Conservation (phyloP, 164 flowering plant genomes). For the Warburgia ugandensis region DNA sequence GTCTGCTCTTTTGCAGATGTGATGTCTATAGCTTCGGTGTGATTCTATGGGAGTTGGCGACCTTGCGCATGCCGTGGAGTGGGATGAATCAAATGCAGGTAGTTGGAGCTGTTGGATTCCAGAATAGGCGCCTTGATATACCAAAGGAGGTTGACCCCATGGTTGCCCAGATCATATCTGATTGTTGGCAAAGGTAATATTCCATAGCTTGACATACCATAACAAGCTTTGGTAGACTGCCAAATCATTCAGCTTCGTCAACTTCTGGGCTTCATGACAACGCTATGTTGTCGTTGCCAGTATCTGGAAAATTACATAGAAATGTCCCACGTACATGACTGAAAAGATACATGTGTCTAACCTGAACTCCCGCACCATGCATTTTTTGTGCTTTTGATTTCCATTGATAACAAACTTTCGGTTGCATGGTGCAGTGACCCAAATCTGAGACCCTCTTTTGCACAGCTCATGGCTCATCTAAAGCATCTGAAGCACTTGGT, state of each 20-base stretch:
- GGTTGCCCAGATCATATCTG: slow-evolving; percentile 67
- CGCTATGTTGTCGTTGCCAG: too few relatives aligned
- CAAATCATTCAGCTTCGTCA: neutral
- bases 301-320: too few relatives aligned
- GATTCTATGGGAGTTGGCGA: slow-evolving; percentile 87
- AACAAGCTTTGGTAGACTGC: neutral
- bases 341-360: too few relatives aligned
- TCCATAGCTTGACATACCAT: neutral
- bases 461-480: slow-evolving; percentile 68
- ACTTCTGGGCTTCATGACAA: too few relatives aligned
- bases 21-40: slow-evolving; percentile 97
- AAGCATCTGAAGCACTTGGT: slow-evolving; percentile 42
- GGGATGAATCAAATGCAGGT: slow-evolving; percentile 98
- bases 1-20: slow-evolving; percentile 50
- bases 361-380: too few relatives aligned
- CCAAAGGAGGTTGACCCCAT: slow-evolving; percentile 68
- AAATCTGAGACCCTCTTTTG: slow-evolving; percentile 70
- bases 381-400: too few relatives aligned
- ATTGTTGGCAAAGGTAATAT: slow-evolving; percentile 85
- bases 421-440: slow-evolving; percentile 61
- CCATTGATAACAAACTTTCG: neutral
- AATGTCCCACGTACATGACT: too few relatives aligned
- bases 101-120: slow-evolving; percentile 98
- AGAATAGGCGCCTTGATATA: slow-evolving; percentile 79
- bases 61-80: slow-evolving; percentile 77